Percentiles rank a stretch among this genome's conserved stretches.
phyloP scores from a whole-genome alignment of 2,329 filamentous ascomycete species.

The Clarireedia sp. region DNA sequence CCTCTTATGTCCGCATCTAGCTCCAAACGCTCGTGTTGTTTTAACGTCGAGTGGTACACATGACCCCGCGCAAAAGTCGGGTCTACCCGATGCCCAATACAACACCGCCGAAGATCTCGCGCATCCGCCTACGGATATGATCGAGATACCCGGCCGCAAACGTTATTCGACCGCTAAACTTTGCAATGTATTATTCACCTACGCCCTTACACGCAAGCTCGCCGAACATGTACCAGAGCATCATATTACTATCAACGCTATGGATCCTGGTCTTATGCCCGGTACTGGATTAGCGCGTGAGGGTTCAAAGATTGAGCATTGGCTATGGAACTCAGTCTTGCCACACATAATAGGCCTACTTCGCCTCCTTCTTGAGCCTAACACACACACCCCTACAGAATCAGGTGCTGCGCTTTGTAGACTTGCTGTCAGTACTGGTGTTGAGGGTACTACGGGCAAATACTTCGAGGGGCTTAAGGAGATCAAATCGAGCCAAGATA shows the following conservation, averaged over 20 bases:
- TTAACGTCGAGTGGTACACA: constrained; percentile 39
- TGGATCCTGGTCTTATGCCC: constrained; percentile 43
- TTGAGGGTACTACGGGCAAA: constrained; percentile 30
- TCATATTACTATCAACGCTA: constrained; percentile 34
- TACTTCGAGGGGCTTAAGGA: constrained; percentile 38
- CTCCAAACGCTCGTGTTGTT: constrained; percentile 35
- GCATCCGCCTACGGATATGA: constrained; percentile 23
- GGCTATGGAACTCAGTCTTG: constrained; percentile 32
- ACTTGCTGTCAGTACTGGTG: constrained; percentile 32
- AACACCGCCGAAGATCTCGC: constrained; percentile 38
- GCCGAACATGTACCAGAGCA: constrained; percentile 14
- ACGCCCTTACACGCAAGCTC: constrained; percentile 36
- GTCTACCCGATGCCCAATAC: constrained; percentile 30
- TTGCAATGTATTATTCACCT: constrained; percentile 40
- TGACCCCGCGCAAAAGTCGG: constrained; percentile 35
- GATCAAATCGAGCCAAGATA: constrained; percentile 36
- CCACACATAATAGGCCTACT: constrained; percentile 32
- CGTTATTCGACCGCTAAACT: constrained; percentile 40
- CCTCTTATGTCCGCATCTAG: constrained; percentile 36
- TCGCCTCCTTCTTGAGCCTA: constrained; percentile 27
- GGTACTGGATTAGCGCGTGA: constrained; percentile 37
- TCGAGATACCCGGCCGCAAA: constrained; percentile 30
- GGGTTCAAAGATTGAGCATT: constrained; percentile 22
- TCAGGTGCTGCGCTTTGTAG: constrained; percentile 35
- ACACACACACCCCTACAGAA: constrained; percentile 34